Conservation (phyloP, 352 stramenopile species). For the Globisporangium perplexum region DNA sequence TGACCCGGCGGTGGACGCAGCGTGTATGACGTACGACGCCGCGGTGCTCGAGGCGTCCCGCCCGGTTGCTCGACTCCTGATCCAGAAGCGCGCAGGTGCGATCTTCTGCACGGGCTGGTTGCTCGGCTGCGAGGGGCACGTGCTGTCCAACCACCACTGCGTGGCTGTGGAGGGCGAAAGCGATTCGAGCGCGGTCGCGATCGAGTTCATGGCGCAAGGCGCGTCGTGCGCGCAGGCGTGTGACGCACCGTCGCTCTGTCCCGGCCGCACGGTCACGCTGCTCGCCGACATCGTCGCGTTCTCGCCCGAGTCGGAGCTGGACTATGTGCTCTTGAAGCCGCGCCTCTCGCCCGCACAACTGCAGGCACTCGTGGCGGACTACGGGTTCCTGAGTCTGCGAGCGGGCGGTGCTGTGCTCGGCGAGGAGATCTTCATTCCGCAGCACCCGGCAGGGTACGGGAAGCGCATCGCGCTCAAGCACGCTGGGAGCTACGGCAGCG, state of each 20-base stretch:
- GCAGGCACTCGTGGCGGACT: conserved; percentile 18
- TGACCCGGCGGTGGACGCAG: conserved; percentile 21
- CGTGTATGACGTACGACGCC: conserved; percentile 18
- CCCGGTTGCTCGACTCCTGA: conserved; percentile 28
- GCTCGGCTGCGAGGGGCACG: conserved; percentile 43
- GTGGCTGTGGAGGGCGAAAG: conserved; percentile 14
- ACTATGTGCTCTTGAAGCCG: conserved; percentile 37
- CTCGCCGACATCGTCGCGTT: conserved; percentile 26
- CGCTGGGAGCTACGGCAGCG: conserved; percentile 15
- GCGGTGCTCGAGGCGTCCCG: conserved; percentile 15
- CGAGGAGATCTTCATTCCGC: conserved; percentile 54
- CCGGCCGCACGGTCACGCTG: conserved; percentile 23
- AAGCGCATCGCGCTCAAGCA: conserved; percentile 49
- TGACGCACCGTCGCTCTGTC: conserved; percentile 20
- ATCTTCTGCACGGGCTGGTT: conserved; percentile 54
- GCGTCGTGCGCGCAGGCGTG: conserved; percentile 17
- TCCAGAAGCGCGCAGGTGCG: conserved; percentile 33
- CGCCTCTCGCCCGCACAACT: conserved; percentile 9
- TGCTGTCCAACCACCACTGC: conserved; percentile 60
- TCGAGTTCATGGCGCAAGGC: conserved; percentile 47
- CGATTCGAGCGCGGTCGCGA: conserved; percentile 25
- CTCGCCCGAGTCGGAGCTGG: conserved; percentile 19
- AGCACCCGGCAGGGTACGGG: conserved; percentile 34
- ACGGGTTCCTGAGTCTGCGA: conserved; percentile 41
- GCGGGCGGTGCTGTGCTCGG: conserved; percentile 4